Evolutionary conservation across 2,329 filamentous ascomycete species (phyloP).

Genomic region (Colletotrichum siamense): DNA sequence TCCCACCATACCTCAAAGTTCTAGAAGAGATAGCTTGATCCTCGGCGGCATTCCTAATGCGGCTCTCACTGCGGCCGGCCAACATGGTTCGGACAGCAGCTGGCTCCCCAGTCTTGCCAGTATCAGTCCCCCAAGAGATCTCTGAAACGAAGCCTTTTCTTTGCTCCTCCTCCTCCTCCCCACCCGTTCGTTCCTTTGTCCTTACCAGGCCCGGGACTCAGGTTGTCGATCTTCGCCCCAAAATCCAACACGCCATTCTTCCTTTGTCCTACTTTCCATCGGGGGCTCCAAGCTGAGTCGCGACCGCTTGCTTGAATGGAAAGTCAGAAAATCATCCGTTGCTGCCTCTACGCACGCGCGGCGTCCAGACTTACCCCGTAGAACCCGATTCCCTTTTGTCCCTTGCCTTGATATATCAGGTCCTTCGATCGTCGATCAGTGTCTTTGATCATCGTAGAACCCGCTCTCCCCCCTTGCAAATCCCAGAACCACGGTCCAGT

Average conservation of each 20-base stretch:
- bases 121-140: background rate
- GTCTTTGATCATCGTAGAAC: background rate
- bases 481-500: background rate
- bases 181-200: constrained; percentile 2
- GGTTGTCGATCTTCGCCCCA: background rate
- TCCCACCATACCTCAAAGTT: background rate
- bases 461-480: background rate
- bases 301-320: background rate
- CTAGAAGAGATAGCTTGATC: background rate
- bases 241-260: background rate
- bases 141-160: constrained; percentile 1
- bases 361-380: background rate
- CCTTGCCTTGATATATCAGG: constrained; percentile 2
- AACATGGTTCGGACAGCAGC: background rate
- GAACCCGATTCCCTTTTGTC: background rate
- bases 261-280: background rate
- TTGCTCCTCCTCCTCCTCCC: background rate
- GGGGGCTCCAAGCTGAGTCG: background rate
- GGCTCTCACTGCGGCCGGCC: background rate
- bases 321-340: background rate
- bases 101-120: background rate
- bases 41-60: background rate
- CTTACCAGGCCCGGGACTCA: background rate
- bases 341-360: background rate
- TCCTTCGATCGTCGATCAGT: background rate